Percentiles rank a stretch among this genome's conserved stretches.
phyloP scores from a whole-genome alignment of 2,329 filamentous ascomycete species.

The Cercospora brassicicola region DNA sequence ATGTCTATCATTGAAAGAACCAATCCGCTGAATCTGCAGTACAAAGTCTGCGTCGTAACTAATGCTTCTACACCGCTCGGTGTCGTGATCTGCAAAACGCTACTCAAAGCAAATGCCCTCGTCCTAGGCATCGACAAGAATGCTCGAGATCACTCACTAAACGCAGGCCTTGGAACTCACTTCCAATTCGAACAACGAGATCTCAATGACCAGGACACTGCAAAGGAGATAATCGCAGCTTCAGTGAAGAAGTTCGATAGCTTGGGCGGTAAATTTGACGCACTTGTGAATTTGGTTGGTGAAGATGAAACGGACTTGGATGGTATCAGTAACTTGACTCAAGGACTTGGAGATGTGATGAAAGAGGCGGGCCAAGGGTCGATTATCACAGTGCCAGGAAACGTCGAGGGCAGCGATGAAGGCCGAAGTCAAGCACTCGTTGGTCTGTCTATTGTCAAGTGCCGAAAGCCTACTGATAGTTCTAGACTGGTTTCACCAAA shows the following conservation, averaged over 20 bases:
- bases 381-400: slow-evolving; percentile 18
- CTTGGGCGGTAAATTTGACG: slow-evolving; percentile 22
- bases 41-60: slow-evolving; percentile 27
- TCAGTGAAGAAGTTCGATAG: slow-evolving; percentile 26
- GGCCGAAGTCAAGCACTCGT: neutral
- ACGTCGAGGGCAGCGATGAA: slow-evolving; percentile 3
- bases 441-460: neutral
- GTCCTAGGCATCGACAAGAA: slow-evolving; percentile 28
- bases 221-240: slow-evolving; percentile 16
- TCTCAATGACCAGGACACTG: slow-evolving; percentile 1
- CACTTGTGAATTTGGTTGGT: slow-evolving; percentile 20
- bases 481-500: slow-evolving; percentile 14
- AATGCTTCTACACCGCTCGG: slow-evolving; percentile 24
- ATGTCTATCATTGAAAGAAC: slow-evolving; percentile 29
- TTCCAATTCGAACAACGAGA: slow-evolving; percentile 27
- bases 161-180: slow-evolving; percentile 27
- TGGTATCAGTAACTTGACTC: slow-evolving; percentile 8
- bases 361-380: slow-evolving; percentile 19
- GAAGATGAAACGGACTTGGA: slow-evolving; percentile 2
- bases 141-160: slow-evolving; percentile 22
- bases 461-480: neutral
- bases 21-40: slow-evolving; percentile 27
- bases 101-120: slow-evolving; percentile 30
- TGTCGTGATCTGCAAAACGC: slow-evolving; percentile 26
- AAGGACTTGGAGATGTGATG: slow-evolving; percentile 17